Evolutionary conservation across 169 alveolate species (phyloP).

Genomic region (Plasmodium gaboni): DNA sequence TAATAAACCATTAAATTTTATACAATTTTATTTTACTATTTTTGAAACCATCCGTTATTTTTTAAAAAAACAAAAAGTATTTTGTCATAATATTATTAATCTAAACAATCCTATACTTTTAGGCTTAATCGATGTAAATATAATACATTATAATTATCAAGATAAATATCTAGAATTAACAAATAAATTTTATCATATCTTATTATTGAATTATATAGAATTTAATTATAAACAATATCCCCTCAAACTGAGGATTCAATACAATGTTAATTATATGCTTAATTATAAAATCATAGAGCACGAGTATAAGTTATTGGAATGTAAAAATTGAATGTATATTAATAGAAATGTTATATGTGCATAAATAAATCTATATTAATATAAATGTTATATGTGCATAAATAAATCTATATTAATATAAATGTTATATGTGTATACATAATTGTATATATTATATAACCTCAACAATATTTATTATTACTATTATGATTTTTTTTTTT

Average conservation of each 20-base stretch:
- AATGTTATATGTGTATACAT: too few relatives aligned
- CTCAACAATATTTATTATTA: too few relatives aligned
- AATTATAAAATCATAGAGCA: conserved; percentile 78
- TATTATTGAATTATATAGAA: conserved; percentile 40
- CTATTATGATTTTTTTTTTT: too few relatives aligned
- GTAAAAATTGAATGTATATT: too few relatives aligned
- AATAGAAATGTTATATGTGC: too few relatives aligned
- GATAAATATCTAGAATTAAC: conserved; percentile 36
- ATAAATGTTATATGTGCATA: too few relatives aligned
- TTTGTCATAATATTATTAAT: conserved; percentile 42
- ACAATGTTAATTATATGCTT: conserved; percentile 82
- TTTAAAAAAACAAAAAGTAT: conserved; percentile 55
- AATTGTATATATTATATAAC: too few relatives aligned
- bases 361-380: too few relatives aligned
- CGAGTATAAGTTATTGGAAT: conserved; percentile 75
- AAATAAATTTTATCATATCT: conserved; percentile 30
- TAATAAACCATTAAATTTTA: conserved; percentile 12
- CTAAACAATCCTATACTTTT: conserved; percentile 48
- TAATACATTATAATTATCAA: conserved; percentile 47
- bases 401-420: too few relatives aligned
- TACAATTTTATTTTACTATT: conserved; percentile 50
- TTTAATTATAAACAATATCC: conserved; percentile 53
- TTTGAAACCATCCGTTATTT: conserved; percentile 49
- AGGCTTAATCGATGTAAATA: conserved; percentile 59
- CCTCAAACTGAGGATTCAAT: conserved; percentile 51